Base-by-base conservation (phyloP, 371 early-diverging fungal species). In the Chytridiales sp. region DNA sequence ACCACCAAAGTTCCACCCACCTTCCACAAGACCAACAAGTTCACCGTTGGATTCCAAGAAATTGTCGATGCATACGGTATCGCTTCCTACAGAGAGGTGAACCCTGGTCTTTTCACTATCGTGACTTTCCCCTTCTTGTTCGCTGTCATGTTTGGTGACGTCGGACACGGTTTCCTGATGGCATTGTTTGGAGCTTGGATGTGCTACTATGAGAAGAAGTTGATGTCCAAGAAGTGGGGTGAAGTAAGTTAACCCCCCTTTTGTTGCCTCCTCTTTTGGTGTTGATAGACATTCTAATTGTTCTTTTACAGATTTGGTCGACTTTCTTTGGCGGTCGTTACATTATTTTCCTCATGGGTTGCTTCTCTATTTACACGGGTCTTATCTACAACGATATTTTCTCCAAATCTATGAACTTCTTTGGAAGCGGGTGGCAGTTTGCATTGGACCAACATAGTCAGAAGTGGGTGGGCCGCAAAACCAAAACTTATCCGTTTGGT, bases 131-230 rank as follows among this genome's bases (percentile, higher is more conserved):
- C 99, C 19, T 98, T 99, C 77, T 71, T 99, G 55, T 99, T 99
- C 80, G 99, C 99, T 38, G 88, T 97, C 58, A 99, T 99, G 99
- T 99, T 99, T 86, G 99, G 99, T 59, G 99, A 99, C 80, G 84
- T 98, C 42, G 99, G 99, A 29, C 99, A 99, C 68, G 99, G 99
- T 17, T 68, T 94, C 52, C 62, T 98, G 47, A 83, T 98, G 76
- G 70, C 93, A 6, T 65, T 90, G 22, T 69, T 82, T 55, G 94
- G 88, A 3, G 70, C 87, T 1, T 92, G 87, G 65, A 74, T 98
- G 56, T 84, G 88, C 47, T n/a, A 84, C 21, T 85, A 88, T 64
- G 98, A 98, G 79, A 83, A 86, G 70, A 79, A 83, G 66, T 74
- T 96, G 54, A 76, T 78, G 56, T 81, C 80, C 66, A 80, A 80